Evolutionary conservation across 1,139 yeast genomes (phyloP).

Genomic region (Yamadazyma oceani): DNA sequence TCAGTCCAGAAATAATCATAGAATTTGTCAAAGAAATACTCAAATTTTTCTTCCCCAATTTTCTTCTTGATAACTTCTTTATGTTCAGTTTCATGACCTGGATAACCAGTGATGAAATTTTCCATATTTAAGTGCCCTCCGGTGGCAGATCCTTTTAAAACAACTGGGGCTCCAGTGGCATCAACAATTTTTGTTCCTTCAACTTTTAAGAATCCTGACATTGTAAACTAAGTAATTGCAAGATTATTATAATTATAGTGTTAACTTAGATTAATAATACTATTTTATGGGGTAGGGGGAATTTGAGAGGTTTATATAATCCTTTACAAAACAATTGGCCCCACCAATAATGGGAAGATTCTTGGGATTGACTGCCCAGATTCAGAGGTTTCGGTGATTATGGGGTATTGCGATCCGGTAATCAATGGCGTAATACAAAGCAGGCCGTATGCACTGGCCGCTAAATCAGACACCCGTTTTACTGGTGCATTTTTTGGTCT

Average conservation of each 20-base stretch:
- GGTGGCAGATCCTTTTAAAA: conserved; percentile 40
- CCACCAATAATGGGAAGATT: no score
- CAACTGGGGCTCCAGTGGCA: conserved; percentile 29
- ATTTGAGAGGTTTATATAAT: no score
- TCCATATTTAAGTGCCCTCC: conserved; percentile 53
- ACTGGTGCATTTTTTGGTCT: no score
- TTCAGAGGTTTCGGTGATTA: no score
- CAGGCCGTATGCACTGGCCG: no score
- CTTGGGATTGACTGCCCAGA: no score
- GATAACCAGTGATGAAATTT: conserved; percentile 50
- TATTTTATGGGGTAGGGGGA: no score
- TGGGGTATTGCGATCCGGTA: no score
- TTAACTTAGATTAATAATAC: no score
- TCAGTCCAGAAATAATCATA: conserved; percentile 51
- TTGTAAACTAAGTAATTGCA: conserved; percentile 14
- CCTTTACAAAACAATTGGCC: no score
- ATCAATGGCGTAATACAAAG: no score
- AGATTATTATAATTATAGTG: neutral
- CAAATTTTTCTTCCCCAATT: conserved; percentile 43
- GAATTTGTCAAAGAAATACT: conserved; percentile 45
- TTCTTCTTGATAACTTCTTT: conserved; percentile 31
- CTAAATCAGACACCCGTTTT: no score
- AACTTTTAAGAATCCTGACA: conserved; percentile 20
- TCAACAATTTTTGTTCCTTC: conserved; percentile 43
- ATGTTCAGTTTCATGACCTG: conserved; percentile 50